A percentile compares a stretch with the other conserved stretches of the same genome.
Conservation (phyloP, 1,284 basidiomycete genomes). For the Boletus calvinii region DNA sequence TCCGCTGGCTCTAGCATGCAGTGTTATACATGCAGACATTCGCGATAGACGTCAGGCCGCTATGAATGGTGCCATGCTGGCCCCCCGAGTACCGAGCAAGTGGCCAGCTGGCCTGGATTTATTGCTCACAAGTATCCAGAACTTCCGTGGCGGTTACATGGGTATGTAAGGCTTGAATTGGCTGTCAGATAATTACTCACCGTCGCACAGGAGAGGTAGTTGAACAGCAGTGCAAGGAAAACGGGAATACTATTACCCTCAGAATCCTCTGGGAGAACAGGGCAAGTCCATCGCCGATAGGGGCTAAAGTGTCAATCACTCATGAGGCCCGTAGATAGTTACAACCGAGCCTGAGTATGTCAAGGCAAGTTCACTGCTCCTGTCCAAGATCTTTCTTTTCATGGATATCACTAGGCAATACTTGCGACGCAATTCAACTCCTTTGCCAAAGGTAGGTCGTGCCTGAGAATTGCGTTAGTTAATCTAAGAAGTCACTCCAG, state of each 20-base stretch:
- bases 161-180: conserved; percentile 25
- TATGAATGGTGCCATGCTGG: conserved; percentile 34
- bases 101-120: conserved; percentile 36
- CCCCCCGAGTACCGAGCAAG: conserved; percentile 32
- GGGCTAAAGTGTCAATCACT: neutral
- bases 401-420: conserved; percentile 26
- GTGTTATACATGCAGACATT: conserved; percentile 22
- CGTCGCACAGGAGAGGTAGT: conserved; percentile 32
- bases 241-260: conserved; percentile 34
- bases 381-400: neutral
- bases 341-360: conserved; percentile 42
- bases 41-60: conserved; percentile 31
- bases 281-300: conserved; percentile 19
- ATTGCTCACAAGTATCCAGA: conserved; percentile 23
- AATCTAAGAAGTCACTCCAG: conserved; percentile 18
- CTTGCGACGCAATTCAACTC: conserved; percentile 41
- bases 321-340: conserved; percentile 18
- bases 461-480: neutral
- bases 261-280: conserved; percentile 35
- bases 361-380: conserved; percentile 28
- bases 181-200: neutral
- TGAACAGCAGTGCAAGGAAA: conserved; percentile 12
- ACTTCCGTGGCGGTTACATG: conserved; percentile 34
- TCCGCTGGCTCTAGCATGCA: conserved; percentile 27
- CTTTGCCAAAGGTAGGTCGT: conserved; percentile 42